Conservation (phyloP, 768 basidiomycete genomes). For the Boletus rufocinnamomeus region DNA sequence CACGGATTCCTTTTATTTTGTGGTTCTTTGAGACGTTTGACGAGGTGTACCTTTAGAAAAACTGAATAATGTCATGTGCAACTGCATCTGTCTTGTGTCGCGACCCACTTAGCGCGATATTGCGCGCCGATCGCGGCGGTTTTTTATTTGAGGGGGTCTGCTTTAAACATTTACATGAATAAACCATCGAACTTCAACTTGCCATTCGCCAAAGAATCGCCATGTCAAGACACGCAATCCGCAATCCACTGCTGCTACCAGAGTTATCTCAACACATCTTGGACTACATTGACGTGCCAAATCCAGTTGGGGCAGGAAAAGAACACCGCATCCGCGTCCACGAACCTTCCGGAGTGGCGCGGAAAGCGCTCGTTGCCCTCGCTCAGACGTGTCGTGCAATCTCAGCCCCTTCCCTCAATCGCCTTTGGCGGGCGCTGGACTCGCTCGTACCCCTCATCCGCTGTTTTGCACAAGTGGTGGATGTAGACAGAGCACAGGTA, state of each 20-base stretch:
- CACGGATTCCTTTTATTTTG: conserved; percentile 14
- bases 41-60: conserved; percentile 31
- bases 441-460: not conserved
- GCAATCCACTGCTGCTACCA: not conserved
- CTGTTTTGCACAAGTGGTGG: not conserved
- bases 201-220: not conserved
- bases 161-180: no score
- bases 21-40: conserved; percentile 19
- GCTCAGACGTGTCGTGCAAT: not conserved
- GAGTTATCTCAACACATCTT: not conserved
- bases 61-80: conserved; percentile 12
- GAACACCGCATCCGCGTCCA: not conserved
- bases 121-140: no score
- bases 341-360: not conserved
- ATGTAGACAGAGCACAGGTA: not conserved
- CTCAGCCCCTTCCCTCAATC: not conserved
- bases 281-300: not conserved
- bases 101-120: not conserved
- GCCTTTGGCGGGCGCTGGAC: not conserved
- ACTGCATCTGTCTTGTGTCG: not conserved
- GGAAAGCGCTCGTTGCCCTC: not conserved
- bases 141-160: no score
- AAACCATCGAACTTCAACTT: no score
- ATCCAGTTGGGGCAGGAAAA: not conserved
- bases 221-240: not conserved